phyloP scores from a whole-genome alignment of 179 eudicot species.

The Silene noctiflora region DNA sequence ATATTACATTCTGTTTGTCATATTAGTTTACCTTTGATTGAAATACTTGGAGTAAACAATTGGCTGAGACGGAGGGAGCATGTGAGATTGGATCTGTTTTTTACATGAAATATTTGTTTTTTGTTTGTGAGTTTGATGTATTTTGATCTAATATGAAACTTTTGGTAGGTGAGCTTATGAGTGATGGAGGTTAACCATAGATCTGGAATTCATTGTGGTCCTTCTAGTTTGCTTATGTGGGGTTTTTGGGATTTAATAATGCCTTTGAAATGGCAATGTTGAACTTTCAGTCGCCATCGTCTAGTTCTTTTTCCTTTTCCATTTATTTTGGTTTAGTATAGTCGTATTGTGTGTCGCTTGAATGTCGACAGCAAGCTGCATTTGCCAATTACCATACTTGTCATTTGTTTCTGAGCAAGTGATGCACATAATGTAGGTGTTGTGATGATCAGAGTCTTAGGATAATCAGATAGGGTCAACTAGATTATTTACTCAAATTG shows the following conservation, averaged over 20 bases:
- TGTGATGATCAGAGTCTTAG: no score
- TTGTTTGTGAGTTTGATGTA: neutral
- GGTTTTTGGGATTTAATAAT: neutral
- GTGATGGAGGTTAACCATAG: neutral
- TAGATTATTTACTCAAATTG: neutral
- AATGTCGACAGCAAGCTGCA: neutral
- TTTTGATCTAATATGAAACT: constrained; percentile 15
- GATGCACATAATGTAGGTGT: neutral
- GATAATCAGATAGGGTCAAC: no score
- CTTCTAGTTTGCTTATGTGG: neutral
- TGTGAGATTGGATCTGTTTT: constrained; percentile 17
- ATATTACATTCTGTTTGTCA: neutral
- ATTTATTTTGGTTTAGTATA: no score
- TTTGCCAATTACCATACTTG: neutral
- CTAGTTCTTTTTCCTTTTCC: no score
- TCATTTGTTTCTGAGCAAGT: no score
- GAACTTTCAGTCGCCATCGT: neutral
- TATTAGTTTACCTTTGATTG: neutral
- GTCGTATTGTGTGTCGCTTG: neutral
- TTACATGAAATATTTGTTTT: neutral
- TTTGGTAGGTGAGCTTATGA: constrained; percentile 5
- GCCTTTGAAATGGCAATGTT: neutral
- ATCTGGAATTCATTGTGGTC: constrained; percentile 20
- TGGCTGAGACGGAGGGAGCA: neutral
- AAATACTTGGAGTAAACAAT: no score